These are phyloP conservation scores for Epichloe hybrida DNA, from an alignment of 2,329 filamentous ascomycete genomes.

Conservation along the genomic window DNA sequence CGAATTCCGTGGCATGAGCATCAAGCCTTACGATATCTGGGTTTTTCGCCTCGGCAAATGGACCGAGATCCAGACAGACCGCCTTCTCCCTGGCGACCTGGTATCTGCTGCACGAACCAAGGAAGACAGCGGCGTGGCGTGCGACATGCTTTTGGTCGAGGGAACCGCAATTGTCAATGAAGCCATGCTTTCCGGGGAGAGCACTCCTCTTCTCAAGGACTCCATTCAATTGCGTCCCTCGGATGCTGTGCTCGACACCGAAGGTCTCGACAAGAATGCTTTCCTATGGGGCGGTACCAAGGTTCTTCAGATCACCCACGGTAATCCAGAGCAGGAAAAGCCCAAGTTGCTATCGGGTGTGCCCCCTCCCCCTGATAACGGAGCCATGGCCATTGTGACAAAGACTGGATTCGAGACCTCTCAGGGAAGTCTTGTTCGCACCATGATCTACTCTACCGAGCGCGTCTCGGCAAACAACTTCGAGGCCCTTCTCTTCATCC, in stretches of 20 bases:
- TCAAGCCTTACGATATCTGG: slow-evolving; percentile 93
- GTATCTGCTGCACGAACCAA: slow-evolving; percentile 88
- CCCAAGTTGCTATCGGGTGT: slow-evolving; percentile 64
- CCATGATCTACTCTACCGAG: slow-evolving; percentile 99
- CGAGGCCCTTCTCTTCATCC: slow-evolving; percentile 91
- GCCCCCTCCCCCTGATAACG: slow-evolving; percentile 76
- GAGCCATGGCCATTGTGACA: slow-evolving; percentile 83
- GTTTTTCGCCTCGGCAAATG: slow-evolving; percentile 81
- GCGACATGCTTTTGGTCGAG: slow-evolving; percentile 91
- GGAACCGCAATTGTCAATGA: slow-evolving; percentile 97
- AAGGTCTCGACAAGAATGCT: slow-evolving; percentile 90
- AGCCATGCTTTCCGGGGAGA: slow-evolving; percentile 99
- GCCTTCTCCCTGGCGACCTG: slow-evolving; percentile 82
- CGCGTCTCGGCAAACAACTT: slow-evolving; percentile 97
- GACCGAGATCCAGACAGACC: slow-evolving; percentile 80
- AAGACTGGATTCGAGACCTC: slow-evolving; percentile 99
- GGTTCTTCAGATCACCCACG: slow-evolving; percentile 87
- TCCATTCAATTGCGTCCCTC: slow-evolving; percentile 80
- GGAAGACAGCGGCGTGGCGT: slow-evolving; percentile 92
- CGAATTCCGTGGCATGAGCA: slow-evolving; percentile 98
- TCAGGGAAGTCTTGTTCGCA: slow-evolving; percentile 91
- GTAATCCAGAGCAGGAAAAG: slow-evolving; percentile 60
- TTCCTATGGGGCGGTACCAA: slow-evolving; percentile 97
- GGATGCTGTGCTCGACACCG: slow-evolving; percentile 68
- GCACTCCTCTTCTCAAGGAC: slow-evolving; percentile 91